Evolutionary conservation across 148 eudicot species (phyloP), one percentile per base, ranked within the genome.

Genomic region (Rhododendron griersonianum): DNA sequence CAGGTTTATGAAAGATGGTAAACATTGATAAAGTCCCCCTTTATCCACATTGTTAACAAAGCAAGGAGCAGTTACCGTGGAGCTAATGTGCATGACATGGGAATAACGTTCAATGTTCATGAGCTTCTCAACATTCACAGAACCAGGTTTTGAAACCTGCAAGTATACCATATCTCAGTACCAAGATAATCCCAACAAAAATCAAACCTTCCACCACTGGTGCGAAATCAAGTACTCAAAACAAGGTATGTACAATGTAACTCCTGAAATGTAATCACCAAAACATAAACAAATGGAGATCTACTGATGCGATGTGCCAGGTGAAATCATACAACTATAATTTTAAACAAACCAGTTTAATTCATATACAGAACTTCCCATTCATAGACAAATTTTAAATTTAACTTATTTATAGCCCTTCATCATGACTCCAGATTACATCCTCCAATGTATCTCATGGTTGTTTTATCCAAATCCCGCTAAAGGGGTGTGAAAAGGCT

Each of bases 1-100:
- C 39, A 30, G 35, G 15, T 83, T 44, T 25, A 65, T 45, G 33
- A 44, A n/a, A 84, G 8, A 73, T 47, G 5, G 53, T 30, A 48
- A 61, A 86, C 33, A 74, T 23, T 86, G 2, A 30, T 47, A 13
- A 18, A 30, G 23, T 81, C 25, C 50, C 55, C 78, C 65, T 83
- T 73, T 55, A 77, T 78, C 48, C 78, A 23, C 41, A 83, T 25
- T 19, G 44, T 18, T 30, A 10, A 83, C 47, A 30, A 18, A 76
- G 78, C 50, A 74, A 86, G 53, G 74, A 83, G 44, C 28, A 90
- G 94, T 93, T 89, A 98, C 99, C 7, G 99, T 95, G 85, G 99
- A 98, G 91, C 99, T 98, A 86, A 98, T 95, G 88, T 98, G 99
- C 99, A 98, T 98, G 91, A 98, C 98, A 89, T 98, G 99, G 82